Conservation (phyloP, 257 asterid genomes). For the Penstemon eatonii region DNA sequence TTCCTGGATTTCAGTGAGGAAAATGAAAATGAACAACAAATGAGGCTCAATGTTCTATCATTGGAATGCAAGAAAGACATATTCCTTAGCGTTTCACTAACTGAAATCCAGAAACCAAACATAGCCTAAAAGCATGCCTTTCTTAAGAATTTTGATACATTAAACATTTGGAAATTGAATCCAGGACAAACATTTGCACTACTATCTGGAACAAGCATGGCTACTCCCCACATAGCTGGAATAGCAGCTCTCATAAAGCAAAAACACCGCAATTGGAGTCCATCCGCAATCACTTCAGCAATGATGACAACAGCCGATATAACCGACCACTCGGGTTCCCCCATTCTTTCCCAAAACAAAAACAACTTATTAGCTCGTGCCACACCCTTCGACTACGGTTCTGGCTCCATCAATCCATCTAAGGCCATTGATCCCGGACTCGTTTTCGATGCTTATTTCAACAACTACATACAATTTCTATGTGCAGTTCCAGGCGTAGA, state of each 20-base stretch:
- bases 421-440: constrained; percentile 69
- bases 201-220: constrained; percentile 77
- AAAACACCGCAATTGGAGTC: constrained; percentile 59
- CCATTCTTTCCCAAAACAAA: constrained; percentile 43
- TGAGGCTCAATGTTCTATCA: too few relatives aligned
- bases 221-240: constrained; percentile 65
- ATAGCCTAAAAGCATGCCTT: too few relatives aligned
- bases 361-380: constrained; percentile 43
- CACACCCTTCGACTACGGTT: constrained; percentile 66
- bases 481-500: constrained; percentile 73
- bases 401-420: constrained; percentile 59
- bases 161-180: not conserved
- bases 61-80: too few relatives aligned
- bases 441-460: constrained; percentile 46
- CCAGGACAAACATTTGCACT: constrained; percentile 59
- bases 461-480: constrained; percentile 49
- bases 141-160: not conserved
- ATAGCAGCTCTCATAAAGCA: constrained; percentile 67
- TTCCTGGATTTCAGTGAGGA: too few relatives aligned
- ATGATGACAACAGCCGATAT: constrained; percentile 67
- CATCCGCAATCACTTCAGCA: constrained; percentile 60
- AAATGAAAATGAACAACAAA: too few relatives aligned
- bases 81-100: too few relatives aligned
- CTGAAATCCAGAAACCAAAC: too few relatives aligned
- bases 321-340: constrained; percentile 41